phyloP scores from a whole-genome alignment of 306 rosid genomes.

The Corylus avellana region DNA sequence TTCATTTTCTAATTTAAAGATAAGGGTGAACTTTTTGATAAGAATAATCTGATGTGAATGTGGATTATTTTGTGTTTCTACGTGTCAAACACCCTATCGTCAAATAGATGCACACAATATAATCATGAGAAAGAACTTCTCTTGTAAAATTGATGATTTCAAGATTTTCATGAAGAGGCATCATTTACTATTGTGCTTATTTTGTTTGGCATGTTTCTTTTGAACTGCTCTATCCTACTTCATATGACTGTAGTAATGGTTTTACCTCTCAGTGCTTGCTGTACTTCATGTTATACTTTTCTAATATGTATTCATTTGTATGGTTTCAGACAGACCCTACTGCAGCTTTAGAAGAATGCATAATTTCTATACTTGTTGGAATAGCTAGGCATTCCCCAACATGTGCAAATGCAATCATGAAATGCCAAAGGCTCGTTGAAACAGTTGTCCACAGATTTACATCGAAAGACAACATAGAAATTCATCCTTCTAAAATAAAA shows the following conservation, averaged over 20 bases:
- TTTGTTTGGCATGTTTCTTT: neutral
- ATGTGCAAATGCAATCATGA: slow-evolving; percentile 74
- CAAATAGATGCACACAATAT: neutral
- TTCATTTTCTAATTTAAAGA: neutral
- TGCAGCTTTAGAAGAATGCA: slow-evolving; percentile 68
- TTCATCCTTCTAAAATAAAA: slow-evolving; percentile 66
- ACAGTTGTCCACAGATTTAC: slow-evolving; percentile 66
- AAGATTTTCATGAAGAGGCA: neutral
- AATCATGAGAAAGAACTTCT: neutral
- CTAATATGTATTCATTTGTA: slow-evolving; percentile 9
- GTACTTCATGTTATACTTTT: neutral
- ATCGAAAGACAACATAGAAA: slow-evolving; percentile 45
- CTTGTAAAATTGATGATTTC: neutral
- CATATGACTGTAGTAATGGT: neutral
- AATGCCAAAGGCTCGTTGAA: slow-evolving; percentile 73
- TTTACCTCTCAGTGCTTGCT: neutral
- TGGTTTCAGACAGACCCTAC: slow-evolving; percentile 75
- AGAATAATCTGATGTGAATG: neutral
- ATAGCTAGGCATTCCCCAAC: slow-evolving; percentile 92
- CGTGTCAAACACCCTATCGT: neutral
- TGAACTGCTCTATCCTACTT: slow-evolving; percentile 5
- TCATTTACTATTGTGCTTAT: neutral
- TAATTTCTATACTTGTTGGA: slow-evolving; percentile 74
- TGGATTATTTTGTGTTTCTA: neutral
- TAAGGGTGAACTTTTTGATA: neutral